These are phyloP conservation scores for Gyrodon lividus DNA, from an alignment of 768 basidiomycete species.

Conservation along the genomic window DNA sequence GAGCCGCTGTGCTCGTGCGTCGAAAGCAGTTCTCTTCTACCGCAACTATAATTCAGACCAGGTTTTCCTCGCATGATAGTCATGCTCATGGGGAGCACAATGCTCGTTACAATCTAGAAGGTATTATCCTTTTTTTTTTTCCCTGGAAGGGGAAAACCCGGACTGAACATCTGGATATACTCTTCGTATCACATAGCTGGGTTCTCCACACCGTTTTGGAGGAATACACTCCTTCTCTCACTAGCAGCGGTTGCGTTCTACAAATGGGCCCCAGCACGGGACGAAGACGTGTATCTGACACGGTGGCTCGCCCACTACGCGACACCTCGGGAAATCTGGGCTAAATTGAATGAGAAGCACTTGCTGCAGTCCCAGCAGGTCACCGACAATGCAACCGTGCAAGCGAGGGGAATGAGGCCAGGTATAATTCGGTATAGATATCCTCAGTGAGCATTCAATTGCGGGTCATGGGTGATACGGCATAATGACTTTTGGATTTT, in stretches of 20 bases:
- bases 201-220: conserved; percentile 68
- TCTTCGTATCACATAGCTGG: conserved; percentile 37
- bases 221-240: conserved; percentile 54
- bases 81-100: conserved; percentile 40
- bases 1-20: conserved; percentile 37
- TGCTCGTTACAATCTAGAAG: conserved; percentile 56
- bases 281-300: conserved; percentile 62
- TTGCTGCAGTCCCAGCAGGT: conserved; percentile 43
- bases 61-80: conserved; percentile 44
- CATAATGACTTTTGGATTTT: conserved; percentile 4
- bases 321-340: conserved; percentile 55
- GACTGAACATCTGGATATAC: conserved; percentile 1
- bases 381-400: conserved; percentile 39
- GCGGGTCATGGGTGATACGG: not conserved
- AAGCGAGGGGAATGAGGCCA: conserved; percentile 43
- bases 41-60: conserved; percentile 35
- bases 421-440: conserved; percentile 62
- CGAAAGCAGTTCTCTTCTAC: conserved; percentile 28
- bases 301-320: conserved; percentile 62
- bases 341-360: conserved; percentile 55
- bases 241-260: conserved; percentile 53
- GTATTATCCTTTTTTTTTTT: conserved; percentile 34
- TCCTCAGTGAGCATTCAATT: conserved; percentile 60
- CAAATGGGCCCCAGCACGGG: conserved; percentile 65
- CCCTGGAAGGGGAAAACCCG: not conserved